These are phyloP conservation scores for Colletotrichum agaves DNA, from an alignment of 2,329 filamentous ascomycete species.

Conservation along the genomic window DNA sequence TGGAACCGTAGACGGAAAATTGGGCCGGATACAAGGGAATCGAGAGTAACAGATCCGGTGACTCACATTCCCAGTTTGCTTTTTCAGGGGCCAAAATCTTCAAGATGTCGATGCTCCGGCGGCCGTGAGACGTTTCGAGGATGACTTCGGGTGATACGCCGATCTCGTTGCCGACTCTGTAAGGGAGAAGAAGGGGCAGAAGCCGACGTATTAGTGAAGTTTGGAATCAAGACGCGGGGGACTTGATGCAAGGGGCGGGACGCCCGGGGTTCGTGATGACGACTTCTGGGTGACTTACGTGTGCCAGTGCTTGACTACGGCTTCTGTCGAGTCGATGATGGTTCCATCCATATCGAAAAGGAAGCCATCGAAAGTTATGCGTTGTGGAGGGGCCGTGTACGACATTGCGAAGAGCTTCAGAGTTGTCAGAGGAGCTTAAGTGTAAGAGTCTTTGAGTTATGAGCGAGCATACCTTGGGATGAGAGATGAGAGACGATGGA, in stretches of 20 bases:
- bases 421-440: neutral
- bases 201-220: slow-evolving; percentile 31
- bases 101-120: slow-evolving; percentile 88
- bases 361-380: slow-evolving; percentile 60
- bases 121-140: slow-evolving; percentile 89
- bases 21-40: slow-evolving; percentile 26
- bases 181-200: slow-evolving; percentile 20
- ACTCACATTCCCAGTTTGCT: slow-evolving; percentile 93
- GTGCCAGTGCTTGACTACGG: slow-evolving; percentile 83
- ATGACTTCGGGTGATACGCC: slow-evolving; percentile 87
- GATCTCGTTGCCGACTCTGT: slow-evolving; percentile 82
- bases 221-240: neutral
- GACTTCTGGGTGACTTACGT: slow-evolving; percentile 56
- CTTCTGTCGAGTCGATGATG: slow-evolving; percentile 83
- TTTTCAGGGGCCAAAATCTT: slow-evolving; percentile 82
- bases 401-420: slow-evolving; percentile 17
- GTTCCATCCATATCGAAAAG: slow-evolving; percentile 86
- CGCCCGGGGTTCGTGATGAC: neutral
- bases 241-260: slow-evolving; percentile 10
- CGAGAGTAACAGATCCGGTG: slow-evolving; percentile 12
- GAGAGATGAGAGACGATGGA: no score
- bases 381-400: slow-evolving; percentile 35
- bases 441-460: neutral
- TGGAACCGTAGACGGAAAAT: neutral
- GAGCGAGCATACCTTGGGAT: neutral